Conservation (phyloP, 1,139 yeast species). For the Yarrowia galli region DNA sequence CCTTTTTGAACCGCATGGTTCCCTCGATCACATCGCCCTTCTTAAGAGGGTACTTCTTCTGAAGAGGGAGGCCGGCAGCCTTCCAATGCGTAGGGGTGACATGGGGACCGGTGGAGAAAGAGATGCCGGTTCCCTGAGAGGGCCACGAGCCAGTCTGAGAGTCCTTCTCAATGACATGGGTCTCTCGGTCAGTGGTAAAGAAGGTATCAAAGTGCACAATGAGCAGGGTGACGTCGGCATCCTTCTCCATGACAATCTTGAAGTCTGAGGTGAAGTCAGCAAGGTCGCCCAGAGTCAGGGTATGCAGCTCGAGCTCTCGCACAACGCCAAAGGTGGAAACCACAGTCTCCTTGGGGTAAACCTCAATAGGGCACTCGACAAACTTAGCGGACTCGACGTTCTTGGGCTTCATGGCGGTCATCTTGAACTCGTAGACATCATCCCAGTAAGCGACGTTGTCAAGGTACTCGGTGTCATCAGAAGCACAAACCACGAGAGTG, state of each 20-base stretch:
- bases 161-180: constrained; percentile 40
- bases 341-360: constrained; percentile 79
- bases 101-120: constrained; percentile 57
- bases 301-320: constrained; percentile 86
- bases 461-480: constrained; percentile 91
- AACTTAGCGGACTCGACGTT: constrained; percentile 60
- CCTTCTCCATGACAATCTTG: constrained; percentile 72
- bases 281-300: constrained; percentile 81
- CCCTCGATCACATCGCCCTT: constrained; percentile 81
- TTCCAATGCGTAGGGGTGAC: constrained; percentile 74
- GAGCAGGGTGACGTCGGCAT: constrained; percentile 85
- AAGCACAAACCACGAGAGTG: constrained; percentile 85
- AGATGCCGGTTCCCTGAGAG: constrained; percentile 56
- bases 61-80: constrained; percentile 92
- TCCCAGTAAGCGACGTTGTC: constrained; percentile 96
- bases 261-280: constrained; percentile 70
- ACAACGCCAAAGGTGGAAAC: constrained; percentile 73
- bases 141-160: constrained; percentile 42
- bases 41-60: constrained; percentile 68
- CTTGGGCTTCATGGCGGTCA: constrained; percentile 67
- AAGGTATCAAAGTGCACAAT: constrained; percentile 95
- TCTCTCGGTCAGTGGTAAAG: constrained; percentile 54
- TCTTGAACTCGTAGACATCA: constrained; percentile 96
- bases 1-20: constrained; percentile 76
- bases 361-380: constrained; percentile 94